phyloP scores from a whole-genome alignment of 768 basidiomycete genomes.

The Leccinum subtestaceum region DNA sequence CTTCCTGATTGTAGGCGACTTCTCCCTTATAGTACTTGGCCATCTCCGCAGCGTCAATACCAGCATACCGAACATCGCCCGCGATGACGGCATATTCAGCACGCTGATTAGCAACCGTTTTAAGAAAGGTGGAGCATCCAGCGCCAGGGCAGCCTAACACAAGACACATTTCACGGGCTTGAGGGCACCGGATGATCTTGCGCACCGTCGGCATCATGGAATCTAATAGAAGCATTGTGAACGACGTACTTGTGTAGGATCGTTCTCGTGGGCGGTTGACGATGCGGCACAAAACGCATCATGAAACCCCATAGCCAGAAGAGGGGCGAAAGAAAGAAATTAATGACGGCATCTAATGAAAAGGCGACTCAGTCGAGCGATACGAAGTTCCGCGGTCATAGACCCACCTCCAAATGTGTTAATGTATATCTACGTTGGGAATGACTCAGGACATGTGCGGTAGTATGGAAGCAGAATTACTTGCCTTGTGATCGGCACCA shows the following conservation, averaged over 20 bases:
- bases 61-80: conserved; percentile 81
- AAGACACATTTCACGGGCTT: conserved; percentile 84
- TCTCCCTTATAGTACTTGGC: conserved; percentile 73
- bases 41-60: conserved; percentile 76
- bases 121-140: conserved; percentile 86
- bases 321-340: conserved; percentile 53
- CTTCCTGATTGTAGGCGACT: conserved; percentile 76
- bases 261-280: conserved; percentile 41
- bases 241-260: conserved; percentile 56
- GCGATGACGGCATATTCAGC: conserved; percentile 58
- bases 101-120: conserved; percentile 75
- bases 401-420: conserved; percentile 57
- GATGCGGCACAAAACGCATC: conserved; percentile 38
- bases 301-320: conserved; percentile 46
- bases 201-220: background rate
- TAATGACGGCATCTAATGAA: conserved; percentile 45
- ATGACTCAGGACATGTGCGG: background rate
- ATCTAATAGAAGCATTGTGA: background rate
- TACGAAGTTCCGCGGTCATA: background rate
- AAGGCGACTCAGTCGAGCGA: background rate
- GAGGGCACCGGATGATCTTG: conserved; percentile 64
- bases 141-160: conserved; percentile 81
- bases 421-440: conserved; percentile 43
- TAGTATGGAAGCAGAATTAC: conserved; percentile 1
- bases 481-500: conserved; percentile 53